phyloP scores from a whole-genome alignment of 192 early-diverging fungal species.

The Backusella circina region DNA sequence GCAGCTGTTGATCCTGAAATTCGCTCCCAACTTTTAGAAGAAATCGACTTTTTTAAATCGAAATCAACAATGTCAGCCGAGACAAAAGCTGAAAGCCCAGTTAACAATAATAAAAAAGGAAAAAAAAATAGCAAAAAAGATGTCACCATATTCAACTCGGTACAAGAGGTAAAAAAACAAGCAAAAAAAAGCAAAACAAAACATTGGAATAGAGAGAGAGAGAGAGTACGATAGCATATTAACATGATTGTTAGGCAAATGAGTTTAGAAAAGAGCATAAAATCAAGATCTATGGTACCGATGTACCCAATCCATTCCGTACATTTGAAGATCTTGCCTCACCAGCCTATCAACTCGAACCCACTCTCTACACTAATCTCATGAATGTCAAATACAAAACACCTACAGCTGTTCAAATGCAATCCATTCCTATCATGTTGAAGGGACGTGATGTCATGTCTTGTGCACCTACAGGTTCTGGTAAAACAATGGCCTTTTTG shows the following conservation, averaged over 20 bases:
- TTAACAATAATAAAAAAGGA: conserved; percentile 16
- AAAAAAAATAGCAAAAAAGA: neutral
- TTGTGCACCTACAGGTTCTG: conserved; percentile 95
- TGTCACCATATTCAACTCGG: conserved; percentile 6
- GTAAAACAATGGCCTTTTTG: conserved; percentile 95
- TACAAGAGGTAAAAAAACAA: conserved; percentile 2
- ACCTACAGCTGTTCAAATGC: conserved; percentile 46
- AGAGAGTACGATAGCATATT: neutral
- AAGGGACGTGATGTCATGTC: conserved; percentile 93
- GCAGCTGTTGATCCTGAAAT: conserved; percentile 19
- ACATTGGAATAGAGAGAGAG: neutral
- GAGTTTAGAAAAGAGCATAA: conserved; percentile 72
- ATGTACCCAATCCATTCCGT: conserved; percentile 81
- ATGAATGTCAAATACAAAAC: conserved; percentile 56
- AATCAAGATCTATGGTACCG: conserved; percentile 84
- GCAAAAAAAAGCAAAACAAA: too few species aligned
- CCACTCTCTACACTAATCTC: conserved; percentile 75
- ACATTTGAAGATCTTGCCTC: conserved; percentile 76
- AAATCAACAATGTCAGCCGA: conserved; percentile 28
- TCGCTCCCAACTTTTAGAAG: conserved; percentile 25
- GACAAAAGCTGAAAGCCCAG: conserved; percentile 23
- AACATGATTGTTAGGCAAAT: conserved; percentile 31
- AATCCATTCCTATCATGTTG: conserved; percentile 61
- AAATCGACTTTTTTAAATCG: conserved; percentile 42
- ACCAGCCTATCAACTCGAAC: conserved; percentile 59